A percentile compares a stretch with the other conserved stretches of the same genome.
Conservation (phyloP, 768 basidiomycete species). For the Coprinopsis cinerea region DNA sequence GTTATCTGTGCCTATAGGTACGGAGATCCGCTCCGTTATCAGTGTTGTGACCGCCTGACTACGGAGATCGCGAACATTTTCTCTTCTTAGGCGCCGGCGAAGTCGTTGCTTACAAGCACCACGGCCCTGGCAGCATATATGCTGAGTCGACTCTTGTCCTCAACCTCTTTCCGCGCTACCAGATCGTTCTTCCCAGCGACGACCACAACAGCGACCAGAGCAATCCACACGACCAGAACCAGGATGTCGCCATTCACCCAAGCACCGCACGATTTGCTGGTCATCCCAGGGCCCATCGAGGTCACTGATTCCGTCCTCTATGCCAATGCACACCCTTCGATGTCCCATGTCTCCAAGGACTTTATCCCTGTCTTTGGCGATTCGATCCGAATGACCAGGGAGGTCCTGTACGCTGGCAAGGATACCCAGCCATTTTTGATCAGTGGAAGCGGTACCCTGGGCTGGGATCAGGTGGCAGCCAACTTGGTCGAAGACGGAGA, state of each 20-base stretch:
- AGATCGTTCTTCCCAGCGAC: constrained; percentile 17
- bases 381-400: constrained; percentile 78
- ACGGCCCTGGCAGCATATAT: constrained; percentile 1
- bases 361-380: constrained; percentile 88
- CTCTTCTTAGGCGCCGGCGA: constrained; percentile 3
- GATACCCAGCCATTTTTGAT: constrained; percentile 88
- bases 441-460: constrained; percentile 91
- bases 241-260: constrained; percentile 18
- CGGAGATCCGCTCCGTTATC: not conserved
- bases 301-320: constrained; percentile 67
- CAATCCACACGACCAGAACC: constrained; percentile 17
- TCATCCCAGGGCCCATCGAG: constrained; percentile 60
- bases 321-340: constrained; percentile 88
- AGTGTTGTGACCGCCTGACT: not conserved
- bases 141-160: not conserved
- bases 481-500: constrained; percentile 86
- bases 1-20: not conserved
- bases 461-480: constrained; percentile 93
- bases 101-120: too few relatives aligned
- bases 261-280: constrained; percentile 18
- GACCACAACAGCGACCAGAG: constrained; percentile 37
- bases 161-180: constrained; percentile 14
- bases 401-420: constrained; percentile 67
- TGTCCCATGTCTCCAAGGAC: constrained; percentile 85
- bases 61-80: not conserved